Evolutionary conservation across 768 basidiomycete species (phyloP), one percentile per base, ranked within the genome.

Genomic region (Boletus vinaceobasis): DNA sequence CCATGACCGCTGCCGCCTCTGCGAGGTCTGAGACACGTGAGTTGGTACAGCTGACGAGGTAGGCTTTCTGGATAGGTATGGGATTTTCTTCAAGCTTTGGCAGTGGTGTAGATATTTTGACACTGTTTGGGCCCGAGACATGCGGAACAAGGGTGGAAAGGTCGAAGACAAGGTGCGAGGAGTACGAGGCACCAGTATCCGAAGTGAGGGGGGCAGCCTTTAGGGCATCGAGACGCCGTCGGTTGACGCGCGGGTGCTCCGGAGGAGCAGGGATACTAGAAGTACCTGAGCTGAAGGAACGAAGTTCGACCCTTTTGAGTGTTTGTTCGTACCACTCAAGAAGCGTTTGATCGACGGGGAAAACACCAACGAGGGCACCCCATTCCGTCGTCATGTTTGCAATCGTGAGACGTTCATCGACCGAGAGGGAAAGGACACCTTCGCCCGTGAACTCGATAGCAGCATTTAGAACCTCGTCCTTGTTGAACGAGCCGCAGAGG

Each of bases 331-430:
- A 99, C 95, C 95, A 99, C 27, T 82, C 71, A 35, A 94, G 66
- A 19, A 94, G 80, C 9, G 82, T 85, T 19, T 84, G 78, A 66
- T 99, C 97, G 6, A 92, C 86, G 0, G 96, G 95, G 77, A 99
- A 98, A 7, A 97, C 85, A 32, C 97, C 97, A 8, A 84, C 94
- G 2, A 99, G 81, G 3, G 97, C 97, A 42, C 97, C 97, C 97
- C 97, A 99, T 72, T 99, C 97, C 31, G 97, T 98, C 6, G 97
- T 98, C 97, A 98, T 99, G 71, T 99, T 98, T n/a, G 94, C 79
- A 60, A 98, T 98, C 0, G 96, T 95, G 43, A 99, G 79, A 39
- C 97, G 84, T 62, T 98, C 95, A 66, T 99, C 96, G 51, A 99
- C 81, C 5, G 83, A 73, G 46, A 99, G 77, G 17, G 83, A 78